Percentiles rank a stretch among this genome's conserved stretches.
phyloP scores from a whole-genome alignment of 2,329 filamentous ascomycete genomes.

The Ophiostoma ips region DNA sequence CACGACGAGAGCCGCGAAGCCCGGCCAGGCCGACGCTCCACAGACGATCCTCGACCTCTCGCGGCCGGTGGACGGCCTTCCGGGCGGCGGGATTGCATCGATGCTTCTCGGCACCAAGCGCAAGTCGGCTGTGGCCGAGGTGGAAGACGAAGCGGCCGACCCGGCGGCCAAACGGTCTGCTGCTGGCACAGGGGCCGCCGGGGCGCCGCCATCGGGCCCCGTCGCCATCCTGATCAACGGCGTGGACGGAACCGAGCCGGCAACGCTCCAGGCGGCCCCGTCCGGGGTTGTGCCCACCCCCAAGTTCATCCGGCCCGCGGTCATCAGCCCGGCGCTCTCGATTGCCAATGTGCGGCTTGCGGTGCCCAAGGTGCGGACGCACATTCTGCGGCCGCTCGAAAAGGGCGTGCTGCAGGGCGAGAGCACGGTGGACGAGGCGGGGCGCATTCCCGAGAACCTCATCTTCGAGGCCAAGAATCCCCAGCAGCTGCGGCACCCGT shows the following conservation, averaged over 20 bases:
- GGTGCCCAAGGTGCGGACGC: constrained; percentile 70
- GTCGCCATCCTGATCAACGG: constrained; percentile 60
- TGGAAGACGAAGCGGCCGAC: constrained; percentile 48
- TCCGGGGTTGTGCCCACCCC: constrained; percentile 56
- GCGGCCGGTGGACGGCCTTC: constrained; percentile 85
- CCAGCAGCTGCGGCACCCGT: constrained; percentile 61
- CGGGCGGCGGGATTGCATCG: constrained; percentile 72
- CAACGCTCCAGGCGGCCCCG: constrained; percentile 44
- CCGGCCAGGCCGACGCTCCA: constrained; percentile 54
- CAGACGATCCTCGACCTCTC: constrained; percentile 79
- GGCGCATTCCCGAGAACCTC: constrained; percentile 51
- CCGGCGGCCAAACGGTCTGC: background rate
- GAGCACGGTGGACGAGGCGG: constrained; percentile 43
- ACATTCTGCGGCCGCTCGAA: constrained; percentile 73
- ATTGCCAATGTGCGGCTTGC: constrained; percentile 76
- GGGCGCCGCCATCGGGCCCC: constrained; percentile 30
- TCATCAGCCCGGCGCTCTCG: constrained; percentile 67
- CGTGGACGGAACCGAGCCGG: constrained; percentile 63
- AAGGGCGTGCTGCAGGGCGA: constrained; percentile 42
- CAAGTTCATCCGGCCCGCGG: constrained; percentile 75
- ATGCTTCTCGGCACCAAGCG: constrained; percentile 89
- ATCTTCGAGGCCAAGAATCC: constrained; percentile 86
- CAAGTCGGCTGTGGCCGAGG: constrained; percentile 62
- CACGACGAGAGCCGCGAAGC: constrained; percentile 46
- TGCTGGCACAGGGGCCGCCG: background rate